phyloP scores from a whole-genome alignment of 2,329 filamentous ascomycete species.

The Trichoderma sp. region DNA sequence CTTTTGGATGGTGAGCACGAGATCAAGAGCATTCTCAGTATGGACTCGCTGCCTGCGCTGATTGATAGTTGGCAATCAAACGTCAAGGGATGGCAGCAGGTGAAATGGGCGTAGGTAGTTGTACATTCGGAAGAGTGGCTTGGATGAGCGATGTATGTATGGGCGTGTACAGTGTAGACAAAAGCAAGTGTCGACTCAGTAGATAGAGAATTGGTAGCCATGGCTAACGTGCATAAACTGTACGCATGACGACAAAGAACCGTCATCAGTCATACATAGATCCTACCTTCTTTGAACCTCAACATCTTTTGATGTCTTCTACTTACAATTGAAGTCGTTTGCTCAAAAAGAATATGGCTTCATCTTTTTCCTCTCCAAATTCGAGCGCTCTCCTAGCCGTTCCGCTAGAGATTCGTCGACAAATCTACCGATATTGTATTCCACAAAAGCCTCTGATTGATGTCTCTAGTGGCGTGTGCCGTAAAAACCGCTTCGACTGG shows the following conservation, averaged over 20 bases:
- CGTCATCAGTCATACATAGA: not conserved
- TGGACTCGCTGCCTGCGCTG: slow-evolving; percentile 30
- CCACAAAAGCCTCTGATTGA: not conserved
- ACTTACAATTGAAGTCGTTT: not conserved
- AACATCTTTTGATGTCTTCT: not conserved
- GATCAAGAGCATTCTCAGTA: slow-evolving; percentile 30
- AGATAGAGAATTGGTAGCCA: not conserved
- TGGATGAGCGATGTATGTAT: not conserved
- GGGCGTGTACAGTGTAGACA: not conserved
- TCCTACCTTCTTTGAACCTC: not conserved
- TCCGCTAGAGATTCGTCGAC: not conserved
- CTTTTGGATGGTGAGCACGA: slow-evolving; percentile 31
- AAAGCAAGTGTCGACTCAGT: not conserved
- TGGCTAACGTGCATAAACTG: not conserved
- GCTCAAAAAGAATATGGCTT: not conserved
- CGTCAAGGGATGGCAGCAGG: slow-evolving; percentile 38
- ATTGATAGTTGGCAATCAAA: slow-evolving; percentile 40
- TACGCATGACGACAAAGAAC: not conserved
- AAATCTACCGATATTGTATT: not conserved
- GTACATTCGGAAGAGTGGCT: not conserved
- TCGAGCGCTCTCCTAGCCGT: not conserved
- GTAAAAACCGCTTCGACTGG: not conserved
- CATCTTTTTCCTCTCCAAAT: not conserved
- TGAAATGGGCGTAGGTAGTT: slow-evolving; percentile 35
- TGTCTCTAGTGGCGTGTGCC: not conserved